A percentile compares a stretch with the other conserved stretches of the same genome.
Conservation (phyloP, 768 basidiomycete species). For the Chalciporus pseudorubinellus region DNA sequence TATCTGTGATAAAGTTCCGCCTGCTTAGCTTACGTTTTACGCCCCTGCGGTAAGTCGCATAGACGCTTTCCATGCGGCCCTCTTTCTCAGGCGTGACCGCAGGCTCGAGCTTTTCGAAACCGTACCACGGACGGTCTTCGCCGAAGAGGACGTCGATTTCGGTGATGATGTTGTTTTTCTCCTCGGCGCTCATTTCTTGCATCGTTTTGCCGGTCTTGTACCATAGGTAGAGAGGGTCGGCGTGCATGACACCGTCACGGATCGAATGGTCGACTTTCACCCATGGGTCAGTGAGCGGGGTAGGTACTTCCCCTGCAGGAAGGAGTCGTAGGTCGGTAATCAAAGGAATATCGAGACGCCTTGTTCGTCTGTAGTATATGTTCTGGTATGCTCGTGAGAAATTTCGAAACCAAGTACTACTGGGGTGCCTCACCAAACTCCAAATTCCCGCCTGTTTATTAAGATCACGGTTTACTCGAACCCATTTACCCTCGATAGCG, state of each 20-base stretch:
- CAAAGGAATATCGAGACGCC: constrained; percentile 77
- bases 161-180: constrained; percentile 69
- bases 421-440: constrained; percentile 50
- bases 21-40: constrained; percentile 58
- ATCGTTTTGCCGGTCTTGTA: constrained; percentile 69
- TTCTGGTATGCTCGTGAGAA: constrained; percentile 35
- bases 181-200: constrained; percentile 54
- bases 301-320: constrained; percentile 50
- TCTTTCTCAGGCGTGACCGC: constrained; percentile 47
- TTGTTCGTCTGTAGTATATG: constrained; percentile 83
- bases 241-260: constrained; percentile 56
- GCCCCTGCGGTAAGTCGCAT: constrained; percentile 67
- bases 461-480: constrained; percentile 78
- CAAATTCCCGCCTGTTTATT: constrained; percentile 61
- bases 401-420: background rate
- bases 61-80: constrained; percentile 49
- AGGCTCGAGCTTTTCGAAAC: constrained; percentile 72
- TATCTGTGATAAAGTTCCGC: background rate
- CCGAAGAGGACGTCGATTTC: constrained; percentile 92
- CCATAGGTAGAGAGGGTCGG: constrained; percentile 70
- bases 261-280: constrained; percentile 58
- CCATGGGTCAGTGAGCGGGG: constrained; percentile 54
- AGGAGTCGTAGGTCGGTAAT: constrained; percentile 73
- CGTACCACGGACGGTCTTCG: constrained; percentile 80
- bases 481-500: constrained; percentile 83